Base-by-base conservation (phyloP, 495 filamentous ascomycete species). In the Aspergillus panamensis region DNA sequence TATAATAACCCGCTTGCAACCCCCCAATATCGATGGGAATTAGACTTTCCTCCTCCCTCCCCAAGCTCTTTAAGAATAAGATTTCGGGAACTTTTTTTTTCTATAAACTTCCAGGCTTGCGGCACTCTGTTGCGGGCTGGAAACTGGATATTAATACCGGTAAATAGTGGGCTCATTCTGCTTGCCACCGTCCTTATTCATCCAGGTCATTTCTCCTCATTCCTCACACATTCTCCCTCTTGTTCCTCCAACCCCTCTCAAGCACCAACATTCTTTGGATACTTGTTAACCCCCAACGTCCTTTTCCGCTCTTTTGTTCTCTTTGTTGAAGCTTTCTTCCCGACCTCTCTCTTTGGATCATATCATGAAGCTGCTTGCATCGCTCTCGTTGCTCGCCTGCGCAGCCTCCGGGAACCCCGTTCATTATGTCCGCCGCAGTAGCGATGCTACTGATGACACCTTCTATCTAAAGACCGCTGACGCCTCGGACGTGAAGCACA, bases 401-500 rank as follows among this genome's bases (percentile, higher is more conserved):
- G 57, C 69, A 6, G 68, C 56, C 42, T 39, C 66, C 12, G 70
- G 70, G 14, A 66, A 35, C 50, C 62, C 62, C 7, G 50, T 67
- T 42, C 25, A 47, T 14, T 35, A n/a, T 25, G 44, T 44, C 9
- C 53, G 55, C 48, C 50, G 43, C 40, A 55, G 45, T 48, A 57
- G 58, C 52, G 62, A 49, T 20, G n/a, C 63, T 32, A 8, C 65
- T 4, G 9, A 5, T 3, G 65, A 64, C 19, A 55, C 63, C 16
- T 82, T 80, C 63, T 65, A 72, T 50, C 67, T 82, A 29, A 78
- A 78, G 67, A 77, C 76, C 8, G 59, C 61, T 3, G 71, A 64
- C 14, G 64, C 75, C 20, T 47, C 37, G 9, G 68, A 69, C 54
- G 31, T 64, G 1, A 54, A 68, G 0, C 67, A 73, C 61, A 76